Evolutionary conservation across 164 flowering plant genomes (phyloP).

Genomic region (Chimonanthus praecox): DNA sequence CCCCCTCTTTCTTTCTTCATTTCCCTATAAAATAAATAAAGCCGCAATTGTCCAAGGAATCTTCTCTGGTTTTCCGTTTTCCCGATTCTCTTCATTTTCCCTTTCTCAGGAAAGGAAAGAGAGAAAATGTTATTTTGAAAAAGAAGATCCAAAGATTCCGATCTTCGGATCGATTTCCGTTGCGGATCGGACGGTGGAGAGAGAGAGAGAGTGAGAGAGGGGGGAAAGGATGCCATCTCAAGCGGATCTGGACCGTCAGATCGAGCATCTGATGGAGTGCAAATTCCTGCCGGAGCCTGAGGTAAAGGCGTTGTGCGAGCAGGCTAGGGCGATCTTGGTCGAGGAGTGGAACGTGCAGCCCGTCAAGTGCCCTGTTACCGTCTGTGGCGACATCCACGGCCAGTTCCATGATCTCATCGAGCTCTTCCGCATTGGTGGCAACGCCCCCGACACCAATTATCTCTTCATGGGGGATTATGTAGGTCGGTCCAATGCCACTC

Average conservation of each 20-base stretch:
- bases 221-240: slow-evolving; percentile 27
- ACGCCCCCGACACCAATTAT: slow-evolving; percentile 40
- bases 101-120: too few species aligned
- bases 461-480: slow-evolving; percentile 46
- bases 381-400: slow-evolving; percentile 42
- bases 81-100: too few species aligned
- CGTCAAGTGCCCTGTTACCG: slow-evolving; percentile 44
- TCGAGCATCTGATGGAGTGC: slow-evolving; percentile 43
- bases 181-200: slow-evolving; percentile 9
- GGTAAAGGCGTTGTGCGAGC: slow-evolving; percentile 36
- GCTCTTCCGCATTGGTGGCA: slow-evolving; percentile 40
- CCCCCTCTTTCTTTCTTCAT: too few species aligned
- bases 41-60: too few species aligned
- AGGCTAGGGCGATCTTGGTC: slow-evolving; percentile 33
- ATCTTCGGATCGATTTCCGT: background rate
- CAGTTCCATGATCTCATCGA: slow-evolving; percentile 42
- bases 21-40: too few species aligned
- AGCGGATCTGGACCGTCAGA: slow-evolving; percentile 44
- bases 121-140: too few species aligned
- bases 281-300: slow-evolving; percentile 32
- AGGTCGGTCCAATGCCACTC: slow-evolving; percentile 17
- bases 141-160: background rate
- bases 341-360: slow-evolving; percentile 47
- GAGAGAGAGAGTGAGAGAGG: background rate
- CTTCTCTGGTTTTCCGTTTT: too few species aligned